Base-by-base conservation (phyloP, 257 asterid genomes). In the Hygrophila difformis region DNA sequence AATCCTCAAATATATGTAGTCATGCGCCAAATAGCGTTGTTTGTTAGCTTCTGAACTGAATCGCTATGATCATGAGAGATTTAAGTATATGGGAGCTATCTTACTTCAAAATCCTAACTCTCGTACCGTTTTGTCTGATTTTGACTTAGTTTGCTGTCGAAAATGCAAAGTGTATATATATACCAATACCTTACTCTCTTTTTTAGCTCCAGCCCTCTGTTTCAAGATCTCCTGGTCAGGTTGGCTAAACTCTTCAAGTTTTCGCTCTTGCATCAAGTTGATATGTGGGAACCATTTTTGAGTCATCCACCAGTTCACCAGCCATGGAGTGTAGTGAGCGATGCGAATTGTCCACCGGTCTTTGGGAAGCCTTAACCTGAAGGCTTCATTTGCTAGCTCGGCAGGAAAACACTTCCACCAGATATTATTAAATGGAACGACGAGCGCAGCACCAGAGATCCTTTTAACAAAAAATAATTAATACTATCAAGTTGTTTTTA, bases 231-330 rank as follows among this genome's bases (percentile, higher is more conserved):
- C 91, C 0, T 59, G 60, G 59, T 89, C 97, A 3, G 72, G 61
- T 53, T 2, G 62, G 72, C 78, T 63, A 14, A 84, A 63, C 34
- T 24, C 15, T 6, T 68, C 70, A 19, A 55, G 45, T 47, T 47
- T 76, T 35, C 96, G n/a, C n/a, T n/a, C 96, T 38, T 63, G 59
- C 54, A 51, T 3, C 24, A 65, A 18, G 56, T 84, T 88, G 33
- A 88, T 38, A 49, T 76, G 53, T 17, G 73, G 79, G 67, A 88
- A 62, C 89, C 79, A 72, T 55, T 78, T 78, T 56, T 81, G 97
- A 55, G 84, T 81, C 92, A 88, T 72, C 94, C 94, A 88, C 89
- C 86, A 81, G 62, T 84, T 13, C 4, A 81, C 44, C 49, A 88
- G 64, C 89, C 87, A 84, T 1, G 97, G 95, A 24, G 92, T 55